Evolutionary conservation across 768 basidiomycete genomes (phyloP), one percentile per base, ranked within the genome.

Genomic region (Auricularia auricula-judae): DNA sequence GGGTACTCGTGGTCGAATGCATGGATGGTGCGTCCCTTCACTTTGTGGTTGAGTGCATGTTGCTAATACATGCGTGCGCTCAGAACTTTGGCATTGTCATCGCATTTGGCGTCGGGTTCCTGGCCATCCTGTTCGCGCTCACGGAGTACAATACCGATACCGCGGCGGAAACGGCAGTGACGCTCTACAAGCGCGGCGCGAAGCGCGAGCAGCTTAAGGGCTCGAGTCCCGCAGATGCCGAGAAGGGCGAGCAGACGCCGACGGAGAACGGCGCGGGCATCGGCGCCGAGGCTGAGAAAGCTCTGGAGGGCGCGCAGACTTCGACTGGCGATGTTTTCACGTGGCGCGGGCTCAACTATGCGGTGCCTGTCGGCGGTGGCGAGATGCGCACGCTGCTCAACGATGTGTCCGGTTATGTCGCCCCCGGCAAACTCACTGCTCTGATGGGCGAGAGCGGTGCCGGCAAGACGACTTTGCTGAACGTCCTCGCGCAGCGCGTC

Each of bases 391-490:
- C 73, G 36, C 77, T 93, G 1, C 76, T 93, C 63, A 81, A 91
- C 67, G 81, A 89, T 58, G 80, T 94, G 12, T 88, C 85, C 35
- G 91, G 91, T 0, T 93, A 82, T 72, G 90, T 91, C 21, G 84
- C 83, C 10, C 93, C 91, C 0, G 92, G 93, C 3, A 91, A 86
- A n/a, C 73, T 93, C 64, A 90, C 88, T 0, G 88, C 88, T 63
- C 80, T 86, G 69, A 92, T 87, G 91, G 92, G 81, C 64, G 86
- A 75, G 75, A 83, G 72, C 56, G 80, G 75, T 62, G 74, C 67
- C 82, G 88, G 84, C 68, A 89, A 83, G 79, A 92, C 86, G 36
- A 94, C 86, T 11, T 91, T 81, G 73, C 82, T 86, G 36, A 86
- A 86, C 75, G 92, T 84, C 65, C 77, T 88, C 69, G 80, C 81